Conservation (phyloP, 352 stramenopile genomes). For the Phytopythium litorale region DNA sequence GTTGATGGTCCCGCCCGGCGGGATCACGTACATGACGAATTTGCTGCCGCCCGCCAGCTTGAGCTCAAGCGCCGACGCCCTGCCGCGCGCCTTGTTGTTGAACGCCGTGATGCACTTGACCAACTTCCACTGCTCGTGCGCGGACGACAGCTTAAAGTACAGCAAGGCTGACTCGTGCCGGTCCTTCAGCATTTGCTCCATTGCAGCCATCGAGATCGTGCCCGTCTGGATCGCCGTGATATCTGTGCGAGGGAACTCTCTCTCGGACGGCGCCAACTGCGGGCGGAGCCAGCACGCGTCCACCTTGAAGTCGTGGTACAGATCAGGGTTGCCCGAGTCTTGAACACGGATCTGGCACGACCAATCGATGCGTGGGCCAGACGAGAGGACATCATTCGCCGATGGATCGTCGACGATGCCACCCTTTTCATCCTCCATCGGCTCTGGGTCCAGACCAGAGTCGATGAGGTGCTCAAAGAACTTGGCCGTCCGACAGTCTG, state of each 20-base stretch:
- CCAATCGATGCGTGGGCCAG: conserved; percentile 28
- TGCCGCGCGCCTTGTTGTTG: conserved; percentile 52
- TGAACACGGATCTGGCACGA: conserved; percentile 46
- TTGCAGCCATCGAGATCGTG: conserved; percentile 32
- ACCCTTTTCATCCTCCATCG: conserved; percentile 25
- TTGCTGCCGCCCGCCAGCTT: conserved; percentile 18
- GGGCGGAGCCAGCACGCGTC: conserved; percentile 50
- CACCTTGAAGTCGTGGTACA: conserved; percentile 48
- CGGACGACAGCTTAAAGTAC: conserved; percentile 63
- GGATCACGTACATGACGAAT: conserved; percentile 64
- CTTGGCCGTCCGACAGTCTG: conserved; percentile 42
- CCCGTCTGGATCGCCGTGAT: conserved; percentile 37
- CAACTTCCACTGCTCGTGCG: conserved; percentile 70
- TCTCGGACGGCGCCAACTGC: conserved; percentile 19
- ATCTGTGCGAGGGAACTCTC: conserved; percentile 20
- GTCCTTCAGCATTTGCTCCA: conserved; percentile 42
- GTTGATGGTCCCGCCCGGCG: conserved; percentile 72
- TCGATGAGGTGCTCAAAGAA: conserved; percentile 76
- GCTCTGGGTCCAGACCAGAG: conserved; percentile 48
- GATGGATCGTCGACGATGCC: conserved; percentile 32
- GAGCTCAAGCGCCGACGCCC: conserved; percentile 1
- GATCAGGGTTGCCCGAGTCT: conserved; percentile 36
- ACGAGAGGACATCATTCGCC: not conserved
- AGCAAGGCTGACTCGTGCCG: conserved; percentile 35
- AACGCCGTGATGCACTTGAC: conserved; percentile 63